Evolutionary conservation across 2,329 filamentous ascomycete species (phyloP), one percentile per base, ranked within the genome.

Genomic region (Paecilomyces variotii): DNA sequence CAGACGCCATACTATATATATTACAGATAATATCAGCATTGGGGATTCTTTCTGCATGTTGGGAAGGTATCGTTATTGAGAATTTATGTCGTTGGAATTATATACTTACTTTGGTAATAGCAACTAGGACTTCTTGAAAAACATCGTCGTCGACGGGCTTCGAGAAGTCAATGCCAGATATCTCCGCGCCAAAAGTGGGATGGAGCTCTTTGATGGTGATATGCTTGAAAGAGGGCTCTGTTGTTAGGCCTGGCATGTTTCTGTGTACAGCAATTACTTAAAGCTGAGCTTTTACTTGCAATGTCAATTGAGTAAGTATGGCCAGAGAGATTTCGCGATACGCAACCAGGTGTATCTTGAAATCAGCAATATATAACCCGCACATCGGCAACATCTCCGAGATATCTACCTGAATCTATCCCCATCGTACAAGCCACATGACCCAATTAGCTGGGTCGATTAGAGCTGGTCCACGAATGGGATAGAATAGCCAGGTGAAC

Each of bases 1-100:
- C 76, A 71, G 24, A 83, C 77, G 25, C 81, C 82, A 61, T 84
- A 82, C 80, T 83, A 56, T 24, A 14, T 6, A 45, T 19, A 45
- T 2, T 14, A 19, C 14, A 9, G 14, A 45, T 24, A n/a, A 4
- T 14, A n/a, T 45, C 1, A 45, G 35, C 12, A 19, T 39, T 39
- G 35, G 19, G 19, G 19, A 19, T 19, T 19, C 19, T 19, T 19
- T 19, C 19, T 19, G 19, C 19, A 19, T 19, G 19, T 19, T 19
- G 19, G 19, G 19, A 19, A 19, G 1, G 19, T 19, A 19, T 19
- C 19, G 19, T 30, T 4, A 2, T 30, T 7, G 28, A 30, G 28
- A 32, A 32, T 32, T 32, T 5, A 1, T 19, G 19, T 1, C 1
- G 19, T 19, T 19, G 1, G 19, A 19, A 19, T 19, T 19, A 1